Conservation (phyloP, 805 yeast genomes). For the Kodamaea kakaduensis region DNA sequence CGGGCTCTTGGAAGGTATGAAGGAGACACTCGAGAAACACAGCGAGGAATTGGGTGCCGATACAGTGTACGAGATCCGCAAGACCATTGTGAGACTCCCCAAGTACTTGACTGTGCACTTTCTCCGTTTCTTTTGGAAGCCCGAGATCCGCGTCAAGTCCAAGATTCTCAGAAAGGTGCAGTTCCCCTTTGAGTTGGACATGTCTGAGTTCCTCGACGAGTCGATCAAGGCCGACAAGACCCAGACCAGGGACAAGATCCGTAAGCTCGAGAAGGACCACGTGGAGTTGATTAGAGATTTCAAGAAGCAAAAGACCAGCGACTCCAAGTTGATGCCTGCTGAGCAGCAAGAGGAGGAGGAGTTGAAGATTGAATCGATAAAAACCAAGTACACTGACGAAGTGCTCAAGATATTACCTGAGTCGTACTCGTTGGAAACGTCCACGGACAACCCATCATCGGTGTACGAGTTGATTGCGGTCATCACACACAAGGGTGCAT, state of each 20-base stretch:
- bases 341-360: conserved; percentile 55
- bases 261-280: conserved; percentile 70
- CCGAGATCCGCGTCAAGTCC: conserved; percentile 84
- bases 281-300: conserved; percentile 69
- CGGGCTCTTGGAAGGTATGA: conserved; percentile 72
- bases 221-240: conserved; percentile 63
- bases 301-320: conserved; percentile 51
- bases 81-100: conserved; percentile 73
- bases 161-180: conserved; percentile 91
- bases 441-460: conserved; percentile 81
- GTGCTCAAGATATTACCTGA: conserved; percentile 42
- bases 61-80: conserved; percentile 61
- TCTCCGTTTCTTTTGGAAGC: conserved; percentile 94
- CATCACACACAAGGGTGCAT: conserved; percentile 90
- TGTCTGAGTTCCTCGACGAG: conserved; percentile 81
- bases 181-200: conserved; percentile 90
- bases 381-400: conserved; percentile 49
- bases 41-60: conserved; percentile 66
- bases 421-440: conserved; percentile 21
- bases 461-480: conserved; percentile 80
- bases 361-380: conserved; percentile 44
- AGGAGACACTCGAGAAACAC: conserved; percentile 73
- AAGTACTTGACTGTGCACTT: conserved; percentile 85
- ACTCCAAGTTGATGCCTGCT: conserved; percentile 37
- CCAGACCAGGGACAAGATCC: conserved; percentile 70